phyloP scores from a whole-genome alignment of 2,329 filamentous ascomycete genomes.

The Pestalotiopsis fici region DNA sequence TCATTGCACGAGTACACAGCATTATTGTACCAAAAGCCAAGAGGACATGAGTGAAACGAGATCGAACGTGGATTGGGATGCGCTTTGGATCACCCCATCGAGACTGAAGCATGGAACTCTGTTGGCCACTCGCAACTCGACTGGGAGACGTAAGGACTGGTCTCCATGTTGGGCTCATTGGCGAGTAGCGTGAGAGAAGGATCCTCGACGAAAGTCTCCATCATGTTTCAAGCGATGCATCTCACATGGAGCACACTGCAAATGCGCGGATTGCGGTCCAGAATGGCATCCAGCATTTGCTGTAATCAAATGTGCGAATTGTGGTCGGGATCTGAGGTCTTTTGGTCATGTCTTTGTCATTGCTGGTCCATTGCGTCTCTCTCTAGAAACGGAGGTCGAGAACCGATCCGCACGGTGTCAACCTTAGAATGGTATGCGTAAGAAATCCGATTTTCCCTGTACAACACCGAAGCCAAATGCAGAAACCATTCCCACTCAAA shows the following conservation, averaged over 20 bases:
- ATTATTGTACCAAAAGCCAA: too few relatives aligned
- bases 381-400: constrained; percentile 20
- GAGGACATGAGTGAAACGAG: too few relatives aligned
- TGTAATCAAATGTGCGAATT: neutral
- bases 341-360: constrained; percentile 17
- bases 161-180: neutral
- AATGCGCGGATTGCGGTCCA: neutral
- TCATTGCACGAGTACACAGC: too few relatives aligned
- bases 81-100: too few relatives aligned
- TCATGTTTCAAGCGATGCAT: neutral
- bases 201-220: neutral
- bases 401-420: constrained; percentile 23
- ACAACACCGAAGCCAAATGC: constrained; percentile 31
- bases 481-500: constrained; percentile 21
- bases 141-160: neutral
- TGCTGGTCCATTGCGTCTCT: constrained; percentile 22
- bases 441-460: constrained; percentile 26
- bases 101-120: too few relatives aligned
- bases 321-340: neutral
- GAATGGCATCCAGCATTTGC: neutral
- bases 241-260: neutral
- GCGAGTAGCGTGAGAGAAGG: neutral
- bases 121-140: too few relatives aligned
- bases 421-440: constrained; percentile 24
- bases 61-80: too few relatives aligned